Percentiles rank a stretch among this genome's conserved stretches.
Conservation (phyloP, 2,329 filamentous ascomycete genomes). For the Tolypocladium inflatum region DNA sequence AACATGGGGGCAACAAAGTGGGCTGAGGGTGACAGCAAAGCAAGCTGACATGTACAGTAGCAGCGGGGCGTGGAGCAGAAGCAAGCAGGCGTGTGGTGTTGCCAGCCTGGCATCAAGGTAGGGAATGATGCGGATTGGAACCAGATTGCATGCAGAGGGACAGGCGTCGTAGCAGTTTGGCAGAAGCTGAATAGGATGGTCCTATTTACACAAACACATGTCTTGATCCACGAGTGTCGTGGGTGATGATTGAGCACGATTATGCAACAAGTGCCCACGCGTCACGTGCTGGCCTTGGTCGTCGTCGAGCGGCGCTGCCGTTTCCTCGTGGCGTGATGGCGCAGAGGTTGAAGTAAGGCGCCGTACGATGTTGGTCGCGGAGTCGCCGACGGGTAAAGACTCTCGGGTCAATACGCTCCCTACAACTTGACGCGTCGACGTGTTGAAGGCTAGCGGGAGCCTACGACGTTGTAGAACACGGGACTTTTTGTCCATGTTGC, state of each 20-base stretch:
- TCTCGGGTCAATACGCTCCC: too few species aligned
- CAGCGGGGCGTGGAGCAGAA: not conserved
- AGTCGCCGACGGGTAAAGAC: not conserved
- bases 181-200: not conserved
- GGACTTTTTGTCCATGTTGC: too few species aligned
- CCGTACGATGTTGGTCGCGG: not conserved
- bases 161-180: not conserved
- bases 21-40: not conserved
- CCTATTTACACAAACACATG: not conserved
- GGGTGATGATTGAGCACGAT: not conserved
- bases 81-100: not conserved
- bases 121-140: constrained; percentile 2
- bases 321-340: not conserved
- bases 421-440: too few species aligned
- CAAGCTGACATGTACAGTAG: not conserved
- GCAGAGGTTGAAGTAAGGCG: not conserved
- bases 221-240: too few species aligned
- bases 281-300: not conserved
- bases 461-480: not conserved
- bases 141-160: constrained; percentile 1
- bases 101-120: not conserved
- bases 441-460: too few species aligned
- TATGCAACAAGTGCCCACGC: not conserved
- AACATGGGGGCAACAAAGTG: not conserved
- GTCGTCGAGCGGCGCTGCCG: not conserved